Evolutionary conservation across 768 basidiomycete species (phyloP).

Genomic region (Tulasnella sp.): DNA sequence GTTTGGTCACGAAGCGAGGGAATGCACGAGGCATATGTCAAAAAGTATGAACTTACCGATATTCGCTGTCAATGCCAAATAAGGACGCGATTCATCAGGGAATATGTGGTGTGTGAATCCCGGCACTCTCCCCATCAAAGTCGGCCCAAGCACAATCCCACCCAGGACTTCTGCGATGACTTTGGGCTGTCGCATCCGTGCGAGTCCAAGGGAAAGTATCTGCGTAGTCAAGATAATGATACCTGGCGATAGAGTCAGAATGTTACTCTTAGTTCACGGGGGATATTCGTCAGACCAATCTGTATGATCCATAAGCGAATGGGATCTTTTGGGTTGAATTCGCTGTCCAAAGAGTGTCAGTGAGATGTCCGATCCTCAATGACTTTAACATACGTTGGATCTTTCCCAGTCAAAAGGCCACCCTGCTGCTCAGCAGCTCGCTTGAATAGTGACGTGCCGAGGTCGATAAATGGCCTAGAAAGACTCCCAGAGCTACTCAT

Average conservation of each 20-base stretch:
- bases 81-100: constrained; percentile 54
- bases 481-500: constrained; percentile 5
- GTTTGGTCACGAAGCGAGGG: too few relatives aligned
- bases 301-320: constrained; percentile 66
- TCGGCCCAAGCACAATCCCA: constrained; percentile 73
- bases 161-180: constrained; percentile 36
- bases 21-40: neutral
- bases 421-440: constrained; percentile 34
- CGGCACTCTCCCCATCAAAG: constrained; percentile 67
- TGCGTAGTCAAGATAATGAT: constrained; percentile 75
- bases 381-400: constrained; percentile 37
- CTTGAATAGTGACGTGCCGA: constrained; percentile 6
- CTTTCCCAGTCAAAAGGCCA: constrained; percentile 59
- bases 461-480: constrained; percentile 6
- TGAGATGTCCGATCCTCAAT: neutral
- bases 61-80: constrained; percentile 74
- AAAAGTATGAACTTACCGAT: constrained; percentile 50
- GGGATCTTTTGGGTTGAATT: constrained; percentile 53
- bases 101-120: constrained; percentile 82
- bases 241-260: constrained; percentile 31
- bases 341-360: constrained; percentile 3
- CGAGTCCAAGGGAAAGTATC: constrained; percentile 53
- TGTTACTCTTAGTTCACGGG: neutral
- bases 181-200: constrained; percentile 64
- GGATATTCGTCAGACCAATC: constrained; percentile 40